These are phyloP conservation scores for Ustilago curta DNA, from an alignment of 1,284 basidiomycete genomes.

Conservation along the genomic window DNA sequence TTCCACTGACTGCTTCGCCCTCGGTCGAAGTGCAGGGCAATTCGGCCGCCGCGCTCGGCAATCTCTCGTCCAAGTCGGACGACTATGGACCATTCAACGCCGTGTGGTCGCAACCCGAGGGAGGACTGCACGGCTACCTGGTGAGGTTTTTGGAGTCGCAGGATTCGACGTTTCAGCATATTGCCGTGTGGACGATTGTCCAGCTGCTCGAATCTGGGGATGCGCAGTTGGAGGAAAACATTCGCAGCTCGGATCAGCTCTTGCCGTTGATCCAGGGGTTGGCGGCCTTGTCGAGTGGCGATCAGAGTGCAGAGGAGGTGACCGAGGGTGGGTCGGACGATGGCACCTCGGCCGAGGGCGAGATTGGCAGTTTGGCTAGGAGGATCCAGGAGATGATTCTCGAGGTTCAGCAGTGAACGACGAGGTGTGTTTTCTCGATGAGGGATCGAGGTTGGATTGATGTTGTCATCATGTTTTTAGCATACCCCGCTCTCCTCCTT, in stretches of 20 bases:
- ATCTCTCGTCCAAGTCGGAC: conserved; percentile 90
- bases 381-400: conserved; percentile 66
- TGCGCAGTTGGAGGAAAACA: conserved; percentile 70
- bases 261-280: conserved; percentile 63
- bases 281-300: conserved; percentile 30
- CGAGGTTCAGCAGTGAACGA: conserved; percentile 34
- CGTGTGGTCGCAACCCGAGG: conserved; percentile 97
- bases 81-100: conserved; percentile 98
- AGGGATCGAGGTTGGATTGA: no score
- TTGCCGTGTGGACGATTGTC: conserved; percentile 93
- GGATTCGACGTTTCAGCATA: conserved; percentile 99
- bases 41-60: conserved; percentile 95
- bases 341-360: conserved; percentile 60
- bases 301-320: conserved; percentile 50
- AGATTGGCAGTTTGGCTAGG: conserved; percentile 63
- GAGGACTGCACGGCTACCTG: conserved; percentile 94
- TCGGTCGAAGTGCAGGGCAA: conserved; percentile 99
- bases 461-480: background rate
- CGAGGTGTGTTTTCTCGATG: no score
- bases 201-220: conserved; percentile 94
- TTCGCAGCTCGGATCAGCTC: conserved; percentile 60
- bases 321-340: conserved; percentile 52
- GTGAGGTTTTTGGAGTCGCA: conserved; percentile 92
- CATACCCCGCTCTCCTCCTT: no score
- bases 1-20: conserved; percentile 93